Evolutionary conservation across 176 grass and related monocot species (phyloP).

Genomic region (Themeda triandra): DNA sequence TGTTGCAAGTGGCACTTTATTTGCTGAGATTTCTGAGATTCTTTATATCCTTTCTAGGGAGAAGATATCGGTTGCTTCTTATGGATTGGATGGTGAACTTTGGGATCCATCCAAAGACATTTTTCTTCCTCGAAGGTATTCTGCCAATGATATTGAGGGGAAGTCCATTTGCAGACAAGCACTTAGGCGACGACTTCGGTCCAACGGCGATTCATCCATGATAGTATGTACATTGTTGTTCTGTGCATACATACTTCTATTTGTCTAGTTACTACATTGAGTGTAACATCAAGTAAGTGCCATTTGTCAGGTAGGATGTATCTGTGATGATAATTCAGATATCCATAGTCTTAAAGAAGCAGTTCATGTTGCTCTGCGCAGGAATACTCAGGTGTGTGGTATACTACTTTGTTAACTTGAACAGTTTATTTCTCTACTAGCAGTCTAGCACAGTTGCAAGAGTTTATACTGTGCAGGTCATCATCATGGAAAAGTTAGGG

Average conservation of each 20-base stretch:
- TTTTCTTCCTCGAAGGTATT: conserved; percentile 50
- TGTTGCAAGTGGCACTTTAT: neutral
- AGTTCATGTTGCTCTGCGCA: conserved; percentile 22
- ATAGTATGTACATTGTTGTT: conserved; percentile 27
- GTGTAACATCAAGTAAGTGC: neutral
- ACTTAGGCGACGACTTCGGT: conserved; percentile 36
- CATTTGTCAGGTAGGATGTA: conserved; percentile 47
- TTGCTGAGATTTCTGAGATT: neutral
- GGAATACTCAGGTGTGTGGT: conserved; percentile 39
- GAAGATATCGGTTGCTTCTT: conserved; percentile 43
- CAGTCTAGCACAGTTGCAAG: neutral
- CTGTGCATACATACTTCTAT: neutral
- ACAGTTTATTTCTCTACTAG: neutral
- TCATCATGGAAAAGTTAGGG: conserved; percentile 38
- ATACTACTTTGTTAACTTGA: neutral
- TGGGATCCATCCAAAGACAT: conserved; percentile 57
- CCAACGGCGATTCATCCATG: conserved; percentile 12
- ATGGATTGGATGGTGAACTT: conserved; percentile 46
- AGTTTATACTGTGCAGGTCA: conserved; percentile 36
- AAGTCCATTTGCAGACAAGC: conserved; percentile 48
- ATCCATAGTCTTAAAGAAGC: conserved; percentile 37
- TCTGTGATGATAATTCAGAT: conserved; percentile 28
- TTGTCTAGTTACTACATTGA: neutral
- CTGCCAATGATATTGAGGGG: conserved; percentile 43
- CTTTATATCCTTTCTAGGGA: conserved; percentile 30